These are phyloP conservation scores for Athelia sp. DNA, from an alignment of 1,284 basidiomycete species.

Conservation along the genomic window DNA sequence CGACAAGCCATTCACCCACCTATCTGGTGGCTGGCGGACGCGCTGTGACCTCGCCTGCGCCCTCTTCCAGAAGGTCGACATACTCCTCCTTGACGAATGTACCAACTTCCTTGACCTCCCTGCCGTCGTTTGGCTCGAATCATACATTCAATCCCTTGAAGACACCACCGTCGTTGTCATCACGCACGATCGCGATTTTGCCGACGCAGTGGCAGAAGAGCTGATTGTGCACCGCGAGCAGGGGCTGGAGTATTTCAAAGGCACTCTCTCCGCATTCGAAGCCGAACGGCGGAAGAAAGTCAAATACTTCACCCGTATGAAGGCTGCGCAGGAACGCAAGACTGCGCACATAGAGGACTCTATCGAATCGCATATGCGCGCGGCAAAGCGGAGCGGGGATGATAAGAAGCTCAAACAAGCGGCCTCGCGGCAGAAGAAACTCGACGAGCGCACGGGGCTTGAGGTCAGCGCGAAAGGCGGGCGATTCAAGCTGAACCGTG, in stretches of 20 bases:
- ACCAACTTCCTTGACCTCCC: constrained; percentile 55
- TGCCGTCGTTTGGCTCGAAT: constrained; percentile 69
- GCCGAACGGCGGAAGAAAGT: constrained; percentile 44
- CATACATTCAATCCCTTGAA: constrained; percentile 41
- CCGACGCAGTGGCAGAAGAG: constrained; percentile 63
- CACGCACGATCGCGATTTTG: constrained; percentile 71
- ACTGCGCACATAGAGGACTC: constrained; percentile 42
- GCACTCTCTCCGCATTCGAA: constrained; percentile 58
- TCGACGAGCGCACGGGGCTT: constrained; percentile 50
- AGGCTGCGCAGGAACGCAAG: constrained; percentile 54
- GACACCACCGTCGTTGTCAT: constrained; percentile 57
- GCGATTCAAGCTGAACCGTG: constrained; percentile 65
- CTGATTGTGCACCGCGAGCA: constrained; percentile 59
- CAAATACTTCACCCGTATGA: constrained; percentile 42
- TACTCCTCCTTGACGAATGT: constrained; percentile 45
- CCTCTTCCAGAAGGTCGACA: constrained; percentile 70
- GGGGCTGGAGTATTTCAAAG: constrained; percentile 55
- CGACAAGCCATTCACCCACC: constrained; percentile 35
- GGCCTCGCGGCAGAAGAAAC: constrained; percentile 58
- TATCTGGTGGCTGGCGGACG: constrained; percentile 72
- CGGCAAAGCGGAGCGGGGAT: constrained; percentile 57
- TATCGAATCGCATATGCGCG: constrained; percentile 33
- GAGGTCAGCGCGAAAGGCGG: constrained; percentile 36
- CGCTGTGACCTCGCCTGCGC: constrained; percentile 73
- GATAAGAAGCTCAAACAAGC: constrained; percentile 59